Base-by-base conservation (phyloP, 495 filamentous ascomycete species). In the Penicillium dipodomyicola region DNA sequence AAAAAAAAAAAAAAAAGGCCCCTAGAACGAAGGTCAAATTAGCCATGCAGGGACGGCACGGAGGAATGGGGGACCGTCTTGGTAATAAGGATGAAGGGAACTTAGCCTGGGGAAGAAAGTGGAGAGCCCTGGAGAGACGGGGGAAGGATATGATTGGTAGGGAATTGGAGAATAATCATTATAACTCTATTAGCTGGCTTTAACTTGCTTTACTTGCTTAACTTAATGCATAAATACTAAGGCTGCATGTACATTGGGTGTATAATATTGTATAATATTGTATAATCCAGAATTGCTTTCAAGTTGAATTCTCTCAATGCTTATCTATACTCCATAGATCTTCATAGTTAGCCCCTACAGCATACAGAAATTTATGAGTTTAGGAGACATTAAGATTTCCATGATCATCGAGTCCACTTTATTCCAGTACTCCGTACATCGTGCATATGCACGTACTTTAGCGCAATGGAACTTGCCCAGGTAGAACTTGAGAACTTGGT, bases 21-120 rank as follows among this genome's bases (percentile, higher is more conserved):
- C 23, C 3, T 40, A 29, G 37, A 32, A 22, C 22, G 22, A 29
- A 42, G 29, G 27, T 27, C 50, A 19, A 43, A 42, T 42, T 43
- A 30, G 50, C 39, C 50, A 39, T 44, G 50, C 51, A 44, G 40
- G 51, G 51, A 54, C 52, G 52, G 50, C 35, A 53, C 37, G 50
- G 39, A 53, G 25, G 22, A 52, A 52, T 51, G 48, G 45, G 45
- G 29, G 29, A 37, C 30, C 10, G 19, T n/a, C 22, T 19, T 39
- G 29, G 9, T n/a, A 30, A 32, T 20, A 42, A 46, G 44, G 52
- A 54, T 49, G 49, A 47, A 56, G 25, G 35, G 37, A 56, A 20
- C 33, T 8, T 15, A 32, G 23, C 29, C 39, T 25, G 57, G 57
- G 52, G 44, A 35, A 52, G 32, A 23, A 52, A 50, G 32, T 37